Evolutionary conservation across 768 basidiomycete genomes (phyloP).

Genomic region (Collybiopsis luxurians): DNA sequence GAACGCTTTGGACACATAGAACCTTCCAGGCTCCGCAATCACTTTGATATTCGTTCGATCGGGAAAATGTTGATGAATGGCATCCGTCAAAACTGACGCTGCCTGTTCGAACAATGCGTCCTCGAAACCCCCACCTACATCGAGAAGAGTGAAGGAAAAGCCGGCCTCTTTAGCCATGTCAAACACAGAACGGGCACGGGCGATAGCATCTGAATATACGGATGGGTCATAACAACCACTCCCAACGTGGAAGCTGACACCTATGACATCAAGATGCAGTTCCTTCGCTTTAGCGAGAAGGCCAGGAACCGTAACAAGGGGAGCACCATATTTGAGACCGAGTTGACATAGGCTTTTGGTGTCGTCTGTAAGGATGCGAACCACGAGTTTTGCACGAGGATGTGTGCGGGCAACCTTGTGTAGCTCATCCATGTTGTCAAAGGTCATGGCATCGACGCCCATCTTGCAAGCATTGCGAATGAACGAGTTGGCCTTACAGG

Average conservation of each 20-base stretch:
- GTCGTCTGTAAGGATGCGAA: slow-evolving; percentile 98
- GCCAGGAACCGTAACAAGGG: slow-evolving; percentile 73
- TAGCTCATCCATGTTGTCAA: slow-evolving; percentile 96
- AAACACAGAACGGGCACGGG: slow-evolving; percentile 79
- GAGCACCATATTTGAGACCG: slow-evolving; percentile 95
- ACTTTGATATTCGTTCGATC: slow-evolving; percentile 66
- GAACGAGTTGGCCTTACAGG: slow-evolving; percentile 96
- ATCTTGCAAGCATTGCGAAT: slow-evolving; percentile 77
- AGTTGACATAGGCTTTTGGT: slow-evolving; percentile 92
- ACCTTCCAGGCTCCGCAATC: slow-evolving; percentile 95
- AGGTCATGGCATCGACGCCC: slow-evolving; percentile 93
- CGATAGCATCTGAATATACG: slow-evolving; percentile 87
- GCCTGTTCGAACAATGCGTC: slow-evolving; percentile 81
- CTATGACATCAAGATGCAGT: slow-evolving; percentile 81
- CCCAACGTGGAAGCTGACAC: slow-evolving; percentile 97
- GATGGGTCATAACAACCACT: slow-evolving; percentile 93
- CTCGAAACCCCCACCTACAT: slow-evolving; percentile 97
- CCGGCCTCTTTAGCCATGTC: slow-evolving; percentile 83
- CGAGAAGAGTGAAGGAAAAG: slow-evolving; percentile 79
- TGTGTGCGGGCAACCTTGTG: slow-evolving; percentile 85
- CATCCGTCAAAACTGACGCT: slow-evolving; percentile 63
- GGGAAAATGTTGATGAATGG: slow-evolving; percentile 81
- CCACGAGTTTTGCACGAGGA: slow-evolving; percentile 79
- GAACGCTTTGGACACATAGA: slow-evolving; percentile 91
- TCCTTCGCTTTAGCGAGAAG: slow-evolving; percentile 79